A percentile compares a stretch with the other conserved stretches of the same genome.
Evolutionary conservation across 2,329 filamentous ascomycete species (phyloP).

Genomic region (Botryotinia calthae): DNA sequence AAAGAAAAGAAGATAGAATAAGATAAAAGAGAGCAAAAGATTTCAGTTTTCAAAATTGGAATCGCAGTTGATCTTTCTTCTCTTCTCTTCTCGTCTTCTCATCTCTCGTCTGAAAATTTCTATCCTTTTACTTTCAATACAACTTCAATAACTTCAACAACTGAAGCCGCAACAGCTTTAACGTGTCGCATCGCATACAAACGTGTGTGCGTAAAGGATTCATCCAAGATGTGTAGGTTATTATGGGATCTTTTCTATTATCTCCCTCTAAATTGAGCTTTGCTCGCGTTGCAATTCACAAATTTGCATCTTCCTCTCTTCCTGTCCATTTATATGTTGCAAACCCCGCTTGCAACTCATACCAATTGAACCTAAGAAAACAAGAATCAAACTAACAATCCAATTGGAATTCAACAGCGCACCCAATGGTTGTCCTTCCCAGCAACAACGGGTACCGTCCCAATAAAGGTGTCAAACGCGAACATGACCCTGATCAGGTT

Average conservation of each 20-base stretch:
- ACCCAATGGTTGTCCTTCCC: slow-evolving; percentile 6
- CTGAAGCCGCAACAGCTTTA: not conserved
- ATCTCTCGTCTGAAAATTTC: not conserved
- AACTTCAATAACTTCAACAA: not conserved
- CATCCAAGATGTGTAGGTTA: slow-evolving; percentile 11
- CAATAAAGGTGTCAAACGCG: not conserved
- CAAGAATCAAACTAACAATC: not conserved
- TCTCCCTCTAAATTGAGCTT: not conserved
- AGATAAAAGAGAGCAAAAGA: not conserved
- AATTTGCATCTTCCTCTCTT: not conserved
- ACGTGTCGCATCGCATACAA: not conserved
- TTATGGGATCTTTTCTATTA: not conserved
- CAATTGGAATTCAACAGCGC: not conserved
- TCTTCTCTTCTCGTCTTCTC: not conserved
- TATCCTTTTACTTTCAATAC: not conserved
- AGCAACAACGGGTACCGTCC: not conserved
- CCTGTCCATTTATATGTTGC: not conserved
- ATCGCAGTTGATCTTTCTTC: not conserved
- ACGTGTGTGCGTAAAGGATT: not conserved
- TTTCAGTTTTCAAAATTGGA: not conserved
- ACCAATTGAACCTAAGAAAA: not conserved
- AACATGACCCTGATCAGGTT: slow-evolving; percentile 9
- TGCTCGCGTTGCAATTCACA: no score
- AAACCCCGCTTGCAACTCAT: not conserved
- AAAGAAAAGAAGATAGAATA: not conserved